Evolutionary conservation across 345 rosid genomes (phyloP), one percentile per base, ranked within the genome.

Genomic region (Eutrema yunnanense): DNA sequence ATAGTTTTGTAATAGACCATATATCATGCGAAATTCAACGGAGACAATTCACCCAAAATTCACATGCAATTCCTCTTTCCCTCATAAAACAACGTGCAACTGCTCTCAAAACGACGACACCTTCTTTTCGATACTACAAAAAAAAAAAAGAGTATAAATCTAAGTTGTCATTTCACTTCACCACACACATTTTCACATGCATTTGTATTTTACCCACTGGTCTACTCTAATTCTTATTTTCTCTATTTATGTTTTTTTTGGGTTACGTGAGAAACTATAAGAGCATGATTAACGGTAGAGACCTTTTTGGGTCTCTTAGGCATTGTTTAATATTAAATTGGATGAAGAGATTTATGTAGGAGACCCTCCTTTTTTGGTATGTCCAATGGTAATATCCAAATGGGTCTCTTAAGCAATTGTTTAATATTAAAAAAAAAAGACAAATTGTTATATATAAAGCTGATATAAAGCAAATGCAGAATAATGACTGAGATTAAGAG

Each of bases 1-100:
- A 6, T 8, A 57, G 52, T 38, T 51, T 52, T 19, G 47, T 9
- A 13, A 1, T 12, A 41, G 7, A 47, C 11, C 57, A 36, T 22
- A 48, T 46, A 61, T 50, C 34, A 53, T 22, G 70, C 6, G 6
- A 64, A 73, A 54, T 27, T 32, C 10, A 52, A 34, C 4, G 50
- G 57, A 61, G 69, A 68, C 74, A 75, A 19, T 54, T 69, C 49
- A 69, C 65, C 74, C 37, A 62, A 69, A 68, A 62, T 19, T 22
- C 79, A 75, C 79, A 75, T 75, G 79, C 75, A 63, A 54, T 47
- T 44, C 60, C 59, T 69, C 44, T 62, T 47, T 69, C 34, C 51
- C 65, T 68, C 38, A 2, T 30, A 29, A 62, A 30, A 37, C 65
- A 60, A 75, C 74, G 79, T 69, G 74, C 69, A 54, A 10, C 56